Evolutionary conservation across 495 filamentous ascomycete species (phyloP), one percentile per base, ranked within the genome.

Genomic region (Penicillium soppii): DNA sequence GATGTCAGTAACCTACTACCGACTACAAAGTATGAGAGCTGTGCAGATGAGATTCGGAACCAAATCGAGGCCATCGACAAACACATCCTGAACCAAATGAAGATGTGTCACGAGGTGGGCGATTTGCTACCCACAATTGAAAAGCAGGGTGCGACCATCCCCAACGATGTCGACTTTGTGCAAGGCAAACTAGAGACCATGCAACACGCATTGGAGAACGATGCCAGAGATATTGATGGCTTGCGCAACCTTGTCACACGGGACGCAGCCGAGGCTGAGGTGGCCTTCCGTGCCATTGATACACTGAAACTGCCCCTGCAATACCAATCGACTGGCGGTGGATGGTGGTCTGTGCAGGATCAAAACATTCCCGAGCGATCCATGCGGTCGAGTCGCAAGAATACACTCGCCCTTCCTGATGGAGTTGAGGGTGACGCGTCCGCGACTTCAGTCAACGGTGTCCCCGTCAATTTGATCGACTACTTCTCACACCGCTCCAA

Each of bases 1-100:
- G 87, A 91, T 68, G 63, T 88, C 23, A 80, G 77, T 65, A 85
- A 89, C 61, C 75, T 97, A 19, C 80, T 88, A 9, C 82, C 87
- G 5, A 96, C 91, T 0, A 96, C 94, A 7, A 87, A 94, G 47
- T 96, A 91, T 72, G 85, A 86, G 65, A 92, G 96, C 71, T 84
- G 95, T 32, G 81, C 89, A 36, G 87, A 92, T 56, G 81, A 87
- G 29, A 72, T 97, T n/a, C 89, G 95, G 54, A 80, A 80, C 40
- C 65, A 87, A 38, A 86, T 98, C 36, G 81, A 87, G 43, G 62
- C 65, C 10, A 82, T 95, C 52, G 92, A 98, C 65, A 76, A 78
- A 16, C 78, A 80, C 60, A 88, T 96, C 51, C 75, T 85, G 25
- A 72, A 76, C 43, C 87, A 91, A 59, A 90, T 91, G 32, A 68